phyloP scores from a whole-genome alignment of 164 flowering plant genomes.

The Buxus sempervirens region DNA sequence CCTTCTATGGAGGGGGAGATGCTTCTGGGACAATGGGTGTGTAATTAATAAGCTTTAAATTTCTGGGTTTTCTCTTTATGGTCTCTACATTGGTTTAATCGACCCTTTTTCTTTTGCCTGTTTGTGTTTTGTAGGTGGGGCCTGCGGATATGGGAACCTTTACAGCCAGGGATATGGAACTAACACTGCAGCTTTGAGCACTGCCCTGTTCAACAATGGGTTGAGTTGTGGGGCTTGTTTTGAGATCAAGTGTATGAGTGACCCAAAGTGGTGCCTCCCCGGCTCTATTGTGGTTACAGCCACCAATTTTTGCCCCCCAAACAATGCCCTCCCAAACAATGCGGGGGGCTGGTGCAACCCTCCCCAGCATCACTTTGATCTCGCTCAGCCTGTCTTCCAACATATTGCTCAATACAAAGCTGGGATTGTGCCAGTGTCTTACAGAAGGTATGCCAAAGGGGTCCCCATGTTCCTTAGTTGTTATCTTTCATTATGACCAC shows the following conservation, averaged over 20 bases:
- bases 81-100: background rate
- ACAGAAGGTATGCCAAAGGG: conserved; percentile 48
- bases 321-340: conserved; percentile 45
- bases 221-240: conserved; percentile 75
- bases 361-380: conserved; percentile 74
- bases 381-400: conserved; percentile 74
- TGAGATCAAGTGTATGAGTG: conserved; percentile 58
- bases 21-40: conserved; percentile 58
- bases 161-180: conserved; percentile 82
- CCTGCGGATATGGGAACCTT: conserved; percentile 83
- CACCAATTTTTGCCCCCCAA: conserved; percentile 86
- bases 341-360: conserved; percentile 84
- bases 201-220: conserved; percentile 71
- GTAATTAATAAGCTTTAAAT: background rate
- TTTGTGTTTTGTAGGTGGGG: conserved; percentile 48
- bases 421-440: conserved; percentile 76
- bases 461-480: background rate
- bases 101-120: background rate
- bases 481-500: background rate
- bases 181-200: conserved; percentile 73
- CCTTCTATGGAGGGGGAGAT: conserved; percentile 57
- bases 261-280: conserved; percentile 55
- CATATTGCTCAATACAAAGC: conserved; percentile 65
- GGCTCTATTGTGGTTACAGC: conserved; percentile 71
- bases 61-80: background rate